Evolutionary conservation across 2,329 filamentous ascomycete species (phyloP), one percentile per base, ranked within the genome.

Genomic region (Thelonectria discophora): DNA sequence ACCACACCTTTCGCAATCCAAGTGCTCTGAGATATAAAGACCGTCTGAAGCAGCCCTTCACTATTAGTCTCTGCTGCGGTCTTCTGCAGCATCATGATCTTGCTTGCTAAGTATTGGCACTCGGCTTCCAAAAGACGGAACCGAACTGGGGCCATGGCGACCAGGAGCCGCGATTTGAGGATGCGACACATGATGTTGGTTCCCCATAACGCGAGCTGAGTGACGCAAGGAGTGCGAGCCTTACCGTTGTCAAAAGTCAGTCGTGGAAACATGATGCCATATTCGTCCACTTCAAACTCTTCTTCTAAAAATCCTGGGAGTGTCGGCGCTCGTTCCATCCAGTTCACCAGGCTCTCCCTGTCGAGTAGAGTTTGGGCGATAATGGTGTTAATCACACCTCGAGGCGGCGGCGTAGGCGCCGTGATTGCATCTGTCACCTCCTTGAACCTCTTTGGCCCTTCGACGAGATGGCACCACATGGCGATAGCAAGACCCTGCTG

Each of bases 111-210:
- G 13, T 47, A 12, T 30, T 58, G 60, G 30, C 60, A 58, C 43
- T 62, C 60, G 15, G n/a, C 12, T 30, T 62, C 60, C 3, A 62
- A 12, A 37, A 10, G 27, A 5, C 7, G 32, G 32, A 55, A 62
- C 4, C 50, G 60, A 3, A 10, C 9, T 5, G 60, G 55, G 9
- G 51, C 49, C 37, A 62, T 34, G 3, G 60, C 50, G 13, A 51
- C 39, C 5, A 62, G 18, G 2, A 62, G 55, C 7, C 60, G 55
- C 20, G 60, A 45, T 17, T 62, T 62, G 20, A 62, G 50, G 10
- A 62, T 52, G 5, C 60, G 60, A 24, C 60, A 62, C 24, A 62
- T 39, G 17, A 62, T 20, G 18, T 62, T 58, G 1, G 60, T 62
- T 15, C 60, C 60, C 50, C 51, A 52, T 37, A 62, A 18, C 5